Conservation (phyloP, 148 eudicot species). For the Nepenthes mirabilis region DNA sequence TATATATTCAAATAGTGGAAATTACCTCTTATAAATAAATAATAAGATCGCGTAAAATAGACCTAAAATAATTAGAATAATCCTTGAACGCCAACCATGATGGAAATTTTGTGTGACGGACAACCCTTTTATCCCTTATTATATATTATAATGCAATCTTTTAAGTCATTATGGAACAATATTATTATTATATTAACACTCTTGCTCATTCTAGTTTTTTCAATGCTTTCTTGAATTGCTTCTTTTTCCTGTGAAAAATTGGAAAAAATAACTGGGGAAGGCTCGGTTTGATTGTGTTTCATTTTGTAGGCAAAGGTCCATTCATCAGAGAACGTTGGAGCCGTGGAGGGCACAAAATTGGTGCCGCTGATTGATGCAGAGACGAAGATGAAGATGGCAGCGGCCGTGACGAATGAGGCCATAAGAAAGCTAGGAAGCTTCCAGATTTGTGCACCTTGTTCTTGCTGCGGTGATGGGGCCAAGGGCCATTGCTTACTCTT, state of each 20-base stretch:
- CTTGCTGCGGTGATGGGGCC: constrained; percentile 60
- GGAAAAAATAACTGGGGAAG: neutral
- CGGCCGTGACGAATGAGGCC: constrained; percentile 56
- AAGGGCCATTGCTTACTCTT: constrained; percentile 65
- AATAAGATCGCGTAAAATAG: too few species aligned
- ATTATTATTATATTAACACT: too few species aligned
- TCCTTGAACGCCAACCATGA: too few species aligned
- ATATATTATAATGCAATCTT: too few species aligned
- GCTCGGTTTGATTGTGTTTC: neutral
- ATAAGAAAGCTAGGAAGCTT: constrained; percentile 68
- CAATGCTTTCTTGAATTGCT: neutral
- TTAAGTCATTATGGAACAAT: too few species aligned
- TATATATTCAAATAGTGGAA: too few species aligned
- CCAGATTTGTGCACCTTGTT: constrained; percentile 79
- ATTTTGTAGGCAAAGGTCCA: constrained; percentile 4
- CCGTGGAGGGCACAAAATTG: constrained; percentile 16
- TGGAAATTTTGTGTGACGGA: too few species aligned
- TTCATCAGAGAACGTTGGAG: neutral
- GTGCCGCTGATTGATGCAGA: constrained; percentile 45
- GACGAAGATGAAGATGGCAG: constrained; percentile 28
- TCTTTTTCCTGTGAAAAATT: neutral
- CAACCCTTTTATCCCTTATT: too few species aligned
- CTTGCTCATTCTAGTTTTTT: neutral
- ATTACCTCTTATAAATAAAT: too few species aligned
- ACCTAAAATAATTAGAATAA: too few species aligned